Base-by-base conservation (phyloP, 768 basidiomycete genomes). In the Tylopilus vinaceipallidus region DNA sequence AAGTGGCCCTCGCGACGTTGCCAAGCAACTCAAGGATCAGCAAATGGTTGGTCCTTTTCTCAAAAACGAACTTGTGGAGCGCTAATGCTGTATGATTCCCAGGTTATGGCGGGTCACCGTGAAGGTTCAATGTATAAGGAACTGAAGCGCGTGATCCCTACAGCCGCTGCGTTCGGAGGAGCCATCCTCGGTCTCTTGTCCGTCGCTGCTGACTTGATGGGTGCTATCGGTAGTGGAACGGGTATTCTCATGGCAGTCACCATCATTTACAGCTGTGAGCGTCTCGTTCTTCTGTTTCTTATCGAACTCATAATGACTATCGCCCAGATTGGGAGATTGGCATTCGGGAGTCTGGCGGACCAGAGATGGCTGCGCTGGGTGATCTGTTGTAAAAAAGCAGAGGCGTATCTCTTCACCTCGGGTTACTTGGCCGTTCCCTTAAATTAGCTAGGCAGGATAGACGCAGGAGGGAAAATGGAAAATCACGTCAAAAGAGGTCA, bases 121-220 rank as follows among this genome's bases (percentile, higher is more conserved):
- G 97, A 99, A 67, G 93, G 89, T 14, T 92, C 88, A 27, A 95
- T 98, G 91, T 99, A 98, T 79, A 99, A 98, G 75, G 97, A 98
- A 67, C 82, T 99, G 53, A 99, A 98, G 77, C 82, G 93, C 37
- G 88, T 98, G 54, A 97, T 99, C 56, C 97, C 97, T 2, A 98
- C 95, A 19, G 95, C 97, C 12, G 97, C 95, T 20, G 92, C 95
- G 1, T 91, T 98, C 55, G 95, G 97, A 37, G 95, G 95, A 32
- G 97, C 95, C n/a, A 91, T 94, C 51, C 86, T 98, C 12, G 95
- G 95, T 24, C 73, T 97, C 12, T 74, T 98, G 26, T 90, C 88
- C 9, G 95, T 99, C 46, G 78, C 83, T 11, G 95, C 97, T 3
- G 95, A 99, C 65, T 71, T 99, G 53, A 87, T 95, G 78, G 97